Base-by-base conservation (phyloP, 345 rosid genomes). In the Salix brachista region DNA sequence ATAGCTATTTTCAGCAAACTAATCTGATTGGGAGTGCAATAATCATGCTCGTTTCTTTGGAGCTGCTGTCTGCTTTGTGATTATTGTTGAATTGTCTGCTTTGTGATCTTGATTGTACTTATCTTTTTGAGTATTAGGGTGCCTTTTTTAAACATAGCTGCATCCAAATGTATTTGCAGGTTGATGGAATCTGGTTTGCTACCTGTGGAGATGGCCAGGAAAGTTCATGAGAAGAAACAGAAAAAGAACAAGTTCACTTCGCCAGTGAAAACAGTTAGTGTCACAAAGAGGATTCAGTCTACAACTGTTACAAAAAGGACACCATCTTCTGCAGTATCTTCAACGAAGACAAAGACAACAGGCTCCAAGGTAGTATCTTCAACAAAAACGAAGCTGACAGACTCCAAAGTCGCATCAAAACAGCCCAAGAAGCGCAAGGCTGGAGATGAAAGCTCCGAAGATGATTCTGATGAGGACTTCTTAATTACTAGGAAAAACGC, bases 111-210 rank as follows among this genome's bases (percentile, higher is more conserved):
- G 64, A 58, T 46, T 46, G 50, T 58, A 58, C 64, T 58, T 23
- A 4, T 58, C 12, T 58, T 58, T 23, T 58, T 10, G 23, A 0
- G 60, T 21, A 54, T 58, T 1, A n/a, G 26, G 28, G 13, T 58
- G 64, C 64, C 23, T 58, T 58, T 41, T n/a, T 23, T n/a, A 58
- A 56, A 56, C 14, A 28, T 8, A 52, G 62, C 36, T 64, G 36
- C 65, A 5, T 66, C 41, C 4, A 10, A 56, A 50, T 44, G 48
- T 78, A 34, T 44, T 77, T 81, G 76, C 85, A 93, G 99, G 98
- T 90, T 96, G 95, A 93, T 96, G 98, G 99, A 96, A 70, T 96
- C 92, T 23, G 97, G 99, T 52, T 87, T 93, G 83, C 97, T 93
- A 42, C 70, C 98, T 25, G 69, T 83, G 65, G 97, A 86, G 3